Evolutionary conservation across 1,284 basidiomycete species (phyloP), one percentile per base, ranked within the genome.

Genomic region (Microbotryum silenes-acaulis): DNA sequence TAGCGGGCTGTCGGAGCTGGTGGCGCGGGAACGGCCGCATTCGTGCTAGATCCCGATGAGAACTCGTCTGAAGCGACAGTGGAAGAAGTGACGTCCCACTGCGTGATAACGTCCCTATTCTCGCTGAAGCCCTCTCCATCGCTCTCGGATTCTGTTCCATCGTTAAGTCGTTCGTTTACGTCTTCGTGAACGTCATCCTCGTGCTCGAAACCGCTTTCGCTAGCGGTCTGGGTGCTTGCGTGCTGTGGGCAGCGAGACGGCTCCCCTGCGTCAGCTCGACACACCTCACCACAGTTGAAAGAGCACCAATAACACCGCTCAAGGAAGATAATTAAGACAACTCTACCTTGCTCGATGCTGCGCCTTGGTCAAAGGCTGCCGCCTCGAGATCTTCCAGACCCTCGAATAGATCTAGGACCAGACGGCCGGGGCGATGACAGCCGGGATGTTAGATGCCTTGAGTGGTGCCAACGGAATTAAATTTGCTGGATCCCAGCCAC

Each of bases 301-400:
- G 63, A 60, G 18, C 44, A 54, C 37, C 55, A 57, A 20, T 54
- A 52, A 16, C 49, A 37, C n/a, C 54, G 55, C 45, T 55, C 27
- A 60, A 60, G 46, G 9, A 49, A 47, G 54, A 29, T 47, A 42
- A 56, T 31, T 47, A 54, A 48, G 48, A 70, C 37, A 1, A 66
- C 68, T 42, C 16, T 42, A 25, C 72, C 72, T 48, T 71, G 61
- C 31, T 74, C 73, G 25, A 63, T 60, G 45, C 31, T 42, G 14
- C 37, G 37, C 37, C 2, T 42, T 42, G 16, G 6, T 62, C 67
- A 33, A 76, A 73, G 20, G 65, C 67, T 18, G 78, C 78, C 6
- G 73, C 75, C 61, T 74, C 74, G n/a, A 85, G 74, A 16, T 81
- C 78, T 69, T 82, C 76, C 81, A 84, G 69, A 78, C 80, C 72